phyloP scores from a whole-genome alignment of 2,329 filamentous ascomycete species.

The Xylaria multiplex region DNA sequence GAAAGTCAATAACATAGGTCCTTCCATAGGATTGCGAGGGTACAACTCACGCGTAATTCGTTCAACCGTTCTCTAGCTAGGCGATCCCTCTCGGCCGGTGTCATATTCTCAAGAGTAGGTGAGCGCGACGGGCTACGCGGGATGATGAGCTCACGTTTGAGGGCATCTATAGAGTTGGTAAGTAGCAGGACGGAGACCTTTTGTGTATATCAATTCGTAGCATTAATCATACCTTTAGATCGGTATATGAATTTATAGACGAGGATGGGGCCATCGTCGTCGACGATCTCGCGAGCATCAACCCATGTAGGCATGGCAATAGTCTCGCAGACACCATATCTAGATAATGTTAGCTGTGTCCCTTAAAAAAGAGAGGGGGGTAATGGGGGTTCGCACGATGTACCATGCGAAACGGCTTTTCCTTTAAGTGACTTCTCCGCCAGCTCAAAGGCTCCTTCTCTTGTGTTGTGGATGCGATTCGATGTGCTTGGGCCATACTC shows the following conservation, averaged over 20 bases:
- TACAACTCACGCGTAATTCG: slow-evolving; percentile 44
- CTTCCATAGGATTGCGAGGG: background rate
- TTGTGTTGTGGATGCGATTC: background rate
- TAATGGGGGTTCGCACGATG: slow-evolving; percentile 40
- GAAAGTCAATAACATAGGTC: background rate
- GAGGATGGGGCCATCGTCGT: slow-evolving; percentile 43
- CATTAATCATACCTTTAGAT: slow-evolving; percentile 43
- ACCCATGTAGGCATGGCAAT: background rate
- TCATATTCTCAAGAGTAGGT: slow-evolving; percentile 38
- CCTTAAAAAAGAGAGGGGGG: background rate
- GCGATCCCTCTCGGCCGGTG: slow-evolving; percentile 42
- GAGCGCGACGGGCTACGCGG: slow-evolving; percentile 42
- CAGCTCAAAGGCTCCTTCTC: slow-evolving; percentile 38
- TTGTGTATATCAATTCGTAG: background rate
- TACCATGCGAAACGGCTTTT: slow-evolving; percentile 49
- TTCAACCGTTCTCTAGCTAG: slow-evolving; percentile 48
- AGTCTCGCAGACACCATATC: slow-evolving; percentile 28
- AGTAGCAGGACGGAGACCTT: background rate
- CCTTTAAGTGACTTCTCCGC: slow-evolving; percentile 52
- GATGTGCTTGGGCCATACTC: background rate
- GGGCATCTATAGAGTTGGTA: slow-evolving; percentile 42
- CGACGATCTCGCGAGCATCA: slow-evolving; percentile 17
- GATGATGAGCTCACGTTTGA: slow-evolving; percentile 49
- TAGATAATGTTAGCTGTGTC: slow-evolving; percentile 22
- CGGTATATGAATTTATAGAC: slow-evolving; percentile 49